Base-by-base conservation (phyloP, 2,329 filamentous ascomycete species). In the Microsporum audouinii region DNA sequence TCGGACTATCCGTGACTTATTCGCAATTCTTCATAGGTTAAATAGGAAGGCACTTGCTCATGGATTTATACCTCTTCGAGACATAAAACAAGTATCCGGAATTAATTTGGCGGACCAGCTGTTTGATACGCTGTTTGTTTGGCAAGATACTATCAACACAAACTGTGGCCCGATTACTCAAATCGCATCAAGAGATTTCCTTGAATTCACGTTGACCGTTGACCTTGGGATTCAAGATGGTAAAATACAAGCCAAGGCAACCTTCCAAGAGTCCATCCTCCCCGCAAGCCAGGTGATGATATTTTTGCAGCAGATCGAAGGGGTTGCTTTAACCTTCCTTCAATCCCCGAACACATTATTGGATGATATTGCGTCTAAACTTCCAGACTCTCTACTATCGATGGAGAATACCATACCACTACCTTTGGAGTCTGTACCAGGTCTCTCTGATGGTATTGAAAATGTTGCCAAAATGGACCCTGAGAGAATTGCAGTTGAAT, bases 81-180 rank as follows among this genome's bases (percentile, higher is more conserved):
- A 90, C 1, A 88, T 96, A 65, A 86, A 84, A 67, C 83, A 81
- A 65, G 72, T 80, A 0, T 82, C 80, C 2, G 81, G 79, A 0
- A 63, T 87, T 33, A 77, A 83, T 0, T 77, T 80, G 0, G 79
- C 83, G 43, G 58, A 61, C 5, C 73, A 75, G 0, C 73, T 95
- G 0, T 96, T 92, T 66, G 88, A 95, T 66, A 80, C 86, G 0
- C 76, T 96, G 0, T 86, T 95, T 67, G 85, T 91, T 0, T 96
- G 91, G 79, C 91, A 96, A 67, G 87, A 95, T 68, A 73, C 66
- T 17, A 65, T 72, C 1, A 71, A 72, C 14, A 60, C 23, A 29
- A 34, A 3, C 8, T 49, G 76, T 33, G 63, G 65, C 1, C 65
- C 69, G n/a, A 76, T 92, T 0, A 71, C 68, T 7, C 78, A 90